phyloP scores from a whole-genome alignment of 768 basidiomycete genomes.

The Suillus variegatus region DNA sequence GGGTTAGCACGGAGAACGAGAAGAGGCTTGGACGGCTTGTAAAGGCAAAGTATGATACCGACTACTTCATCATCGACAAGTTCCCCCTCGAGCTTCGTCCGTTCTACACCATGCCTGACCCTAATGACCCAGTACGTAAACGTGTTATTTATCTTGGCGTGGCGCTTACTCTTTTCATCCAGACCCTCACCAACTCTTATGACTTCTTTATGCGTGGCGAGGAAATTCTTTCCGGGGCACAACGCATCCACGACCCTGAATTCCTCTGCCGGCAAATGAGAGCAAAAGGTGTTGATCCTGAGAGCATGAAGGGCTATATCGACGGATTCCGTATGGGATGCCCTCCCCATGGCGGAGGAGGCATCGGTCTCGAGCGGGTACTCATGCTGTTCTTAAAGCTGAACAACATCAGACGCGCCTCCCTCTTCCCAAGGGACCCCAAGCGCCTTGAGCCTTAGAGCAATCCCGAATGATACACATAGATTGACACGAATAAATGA shows the following conservation, averaged over 20 bases:
- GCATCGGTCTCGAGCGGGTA: slow-evolving; percentile 93
- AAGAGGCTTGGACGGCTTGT: slow-evolving; percentile 89
- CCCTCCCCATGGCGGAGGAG: slow-evolving; percentile 95
- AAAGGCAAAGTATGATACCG: slow-evolving; percentile 92
- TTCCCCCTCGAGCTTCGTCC: slow-evolving; percentile 95
- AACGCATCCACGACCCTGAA: slow-evolving; percentile 91
- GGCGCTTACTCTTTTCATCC: slow-evolving; percentile 11
- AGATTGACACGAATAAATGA: slow-evolving; percentile 2
- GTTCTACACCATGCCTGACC: slow-evolving; percentile 99
- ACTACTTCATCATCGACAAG: slow-evolving; percentile 99
- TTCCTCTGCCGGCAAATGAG: slow-evolving; percentile 86
- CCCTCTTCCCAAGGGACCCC: slow-evolving; percentile 96
- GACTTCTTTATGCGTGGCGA: slow-evolving; percentile 99
- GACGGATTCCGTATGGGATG: slow-evolving; percentile 96
- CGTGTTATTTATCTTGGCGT: slow-evolving; percentile 3
- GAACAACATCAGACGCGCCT: slow-evolving; percentile 91
- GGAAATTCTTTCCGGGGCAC: slow-evolving; percentile 97
- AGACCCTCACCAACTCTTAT: slow-evolving; percentile 96
- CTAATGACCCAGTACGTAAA: slow-evolving; percentile 74
- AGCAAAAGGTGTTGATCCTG: slow-evolving; percentile 85
- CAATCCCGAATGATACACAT: background rate
- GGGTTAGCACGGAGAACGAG: slow-evolving; percentile 87
- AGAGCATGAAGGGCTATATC: slow-evolving; percentile 87
- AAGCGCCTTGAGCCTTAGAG: slow-evolving; percentile 86
- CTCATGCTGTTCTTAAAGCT: slow-evolving; percentile 98